Evolutionary conservation across 805 yeast genomes (phyloP), one percentile per base, ranked within the genome.

Genomic region (Jamesozyma gamospora): DNA sequence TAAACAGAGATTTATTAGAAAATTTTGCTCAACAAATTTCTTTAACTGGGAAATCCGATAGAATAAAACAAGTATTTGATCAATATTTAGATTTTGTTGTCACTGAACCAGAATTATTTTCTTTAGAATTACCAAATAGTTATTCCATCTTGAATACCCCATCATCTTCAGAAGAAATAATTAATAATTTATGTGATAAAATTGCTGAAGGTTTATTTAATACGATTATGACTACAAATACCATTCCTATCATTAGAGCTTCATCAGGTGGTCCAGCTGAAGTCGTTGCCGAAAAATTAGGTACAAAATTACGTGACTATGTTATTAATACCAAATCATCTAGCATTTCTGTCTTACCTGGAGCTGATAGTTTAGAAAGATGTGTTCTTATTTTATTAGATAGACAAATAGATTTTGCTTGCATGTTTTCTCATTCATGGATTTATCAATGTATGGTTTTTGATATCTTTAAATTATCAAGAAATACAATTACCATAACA

Each of bases 361-460:
- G 42, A 21, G 40, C 33, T 18, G 56, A 51, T 36, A 55, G 63
- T 5, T 50, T 69, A 30, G 80, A 79, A 41, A 69, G 95, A 44
- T 75, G 82, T 3, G 96, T 90, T 11, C 67, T 92, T 50, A 71
- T 94, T 26, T 61, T 92, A 31, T 63, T 92, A 34, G 99, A 92
- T 63, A 72, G 99, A 60, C 84, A 82, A 56, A 70, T 92, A 43
- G 97, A 92, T 62, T 69, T 92, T 45, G 80, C 92, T 2, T 81
- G 95, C 13, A 90, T 92, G 96, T 79, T 92, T 61, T 75, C 90
- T 1, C 99, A 92, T 63, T 85, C 96, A 11, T 90, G 97, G 96
- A 88, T 94, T 36, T 92, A 92, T 60, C 95, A 90, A 65, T 87
- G 96, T 53, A 79, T 92, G 75, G 92, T 92, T 15, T 83, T 88